Evolutionary conservation across 371 early-diverging fungal genomes (phyloP).

Genomic region (Mortierella sp.): DNA sequence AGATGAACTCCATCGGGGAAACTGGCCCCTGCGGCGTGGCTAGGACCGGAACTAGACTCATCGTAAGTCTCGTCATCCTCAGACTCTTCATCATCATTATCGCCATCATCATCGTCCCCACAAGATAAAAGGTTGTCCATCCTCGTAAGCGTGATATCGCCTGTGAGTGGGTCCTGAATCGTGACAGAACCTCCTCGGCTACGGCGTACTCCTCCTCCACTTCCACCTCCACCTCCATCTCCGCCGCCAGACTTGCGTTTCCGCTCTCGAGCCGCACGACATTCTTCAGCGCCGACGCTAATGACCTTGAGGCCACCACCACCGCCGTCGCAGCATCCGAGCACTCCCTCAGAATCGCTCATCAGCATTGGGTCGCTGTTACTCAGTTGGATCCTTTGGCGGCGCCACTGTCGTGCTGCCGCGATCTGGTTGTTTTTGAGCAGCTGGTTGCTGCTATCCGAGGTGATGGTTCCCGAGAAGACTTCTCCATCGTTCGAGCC

Average conservation of each 20-base stretch:
- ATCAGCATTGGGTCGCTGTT: background rate
- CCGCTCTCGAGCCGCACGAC: slow-evolving; percentile 14
- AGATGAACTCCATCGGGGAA: background rate
- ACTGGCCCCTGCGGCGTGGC: background rate
- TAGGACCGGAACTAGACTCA: background rate
- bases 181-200: slow-evolving; percentile 7
- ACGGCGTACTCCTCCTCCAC: too few species aligned
- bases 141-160: background rate
- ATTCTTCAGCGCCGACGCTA: slow-evolving; percentile 13
- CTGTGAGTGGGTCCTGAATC: slow-evolving; percentile 6
- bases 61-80: background rate
- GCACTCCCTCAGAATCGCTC: slow-evolving; percentile 12
- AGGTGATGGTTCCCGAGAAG: background rate
- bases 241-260: background rate
- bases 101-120: background rate
- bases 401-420: background rate
- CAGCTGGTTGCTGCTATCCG: background rate
- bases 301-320: slow-evolving; percentile 23
- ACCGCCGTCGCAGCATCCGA: slow-evolving; percentile 25
- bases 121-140: background rate
- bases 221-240: too few species aligned
- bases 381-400: background rate
- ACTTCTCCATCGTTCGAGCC: background rate
- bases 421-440: background rate
- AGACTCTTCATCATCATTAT: slow-evolving; percentile 4